Percentiles rank a stretch among this genome's conserved stretches.
Evolutionary conservation across 192 early-diverging fungal species (phyloP).

Genomic region (Coemansia sp.): DNA sequence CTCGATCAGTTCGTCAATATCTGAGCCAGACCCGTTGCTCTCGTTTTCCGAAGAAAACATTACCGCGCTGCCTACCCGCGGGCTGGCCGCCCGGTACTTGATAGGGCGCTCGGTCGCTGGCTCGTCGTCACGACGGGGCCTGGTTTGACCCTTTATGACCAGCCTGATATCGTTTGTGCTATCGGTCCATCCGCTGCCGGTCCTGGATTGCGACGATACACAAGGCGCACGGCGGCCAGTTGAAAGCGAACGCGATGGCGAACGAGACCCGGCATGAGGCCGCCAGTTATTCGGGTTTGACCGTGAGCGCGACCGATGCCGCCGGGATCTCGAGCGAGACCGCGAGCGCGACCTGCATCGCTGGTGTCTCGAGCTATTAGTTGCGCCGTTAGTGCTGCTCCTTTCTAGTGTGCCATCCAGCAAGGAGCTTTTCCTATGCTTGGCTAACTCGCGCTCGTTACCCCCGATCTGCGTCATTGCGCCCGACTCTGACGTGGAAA

Average conservation of each 20-base stretch:
- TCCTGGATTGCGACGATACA: not conserved
- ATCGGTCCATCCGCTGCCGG: not conserved
- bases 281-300: not conserved
- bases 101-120: not conserved
- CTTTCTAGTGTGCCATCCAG: not conserved
- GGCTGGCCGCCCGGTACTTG: conserved; percentile 21
- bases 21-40: conserved; percentile 10
- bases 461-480: not conserved
- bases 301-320: not conserved
- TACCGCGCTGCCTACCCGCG: conserved; percentile 10
- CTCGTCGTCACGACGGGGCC: conserved; percentile 14
- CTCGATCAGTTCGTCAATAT: conserved; percentile 13
- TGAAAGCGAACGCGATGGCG: not conserved
- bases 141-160: conserved; percentile 37
- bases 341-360: conserved; percentile 5
- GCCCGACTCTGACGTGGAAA: not conserved
- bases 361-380: not conserved
- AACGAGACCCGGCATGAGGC: not conserved
- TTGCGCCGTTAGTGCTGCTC: not conserved
- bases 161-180: not conserved
- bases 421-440: not conserved
- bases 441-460: not conserved
- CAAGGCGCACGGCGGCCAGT: not conserved
- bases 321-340: not conserved
- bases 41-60: conserved; percentile 16